Percentiles rank a stretch among this genome's conserved stretches.
Conservation (phyloP, 1,284 basidiomycete species). For the Vanrija humicola region DNA sequence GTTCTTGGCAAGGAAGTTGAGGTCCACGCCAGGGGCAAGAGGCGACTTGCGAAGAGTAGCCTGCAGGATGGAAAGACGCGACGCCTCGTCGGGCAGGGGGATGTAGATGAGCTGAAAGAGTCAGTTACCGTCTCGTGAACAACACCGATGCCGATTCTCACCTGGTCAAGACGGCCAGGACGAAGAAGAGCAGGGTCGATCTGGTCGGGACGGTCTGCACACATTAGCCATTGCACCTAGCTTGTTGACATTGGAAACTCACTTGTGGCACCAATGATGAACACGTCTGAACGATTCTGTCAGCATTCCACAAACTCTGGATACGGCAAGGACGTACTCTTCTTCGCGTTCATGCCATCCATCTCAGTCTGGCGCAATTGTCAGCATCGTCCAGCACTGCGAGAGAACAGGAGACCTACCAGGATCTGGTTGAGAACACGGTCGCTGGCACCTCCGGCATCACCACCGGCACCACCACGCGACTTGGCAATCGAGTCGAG, state of each 20-base stretch:
- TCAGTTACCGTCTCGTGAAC: background rate
- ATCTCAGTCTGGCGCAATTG: constrained; percentile 70
- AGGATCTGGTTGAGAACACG: constrained; percentile 96
- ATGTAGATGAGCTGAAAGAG: constrained; percentile 78
- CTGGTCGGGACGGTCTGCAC: constrained; percentile 86
- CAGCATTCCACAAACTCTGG: background rate
- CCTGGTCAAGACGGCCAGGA: constrained; percentile 67
- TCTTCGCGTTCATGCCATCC: constrained; percentile 99
- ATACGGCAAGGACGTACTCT: constrained; percentile 54
- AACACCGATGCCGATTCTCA: constrained; percentile 41
- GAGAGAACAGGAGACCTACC: constrained; percentile 18
- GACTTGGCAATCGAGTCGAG: constrained; percentile 97
- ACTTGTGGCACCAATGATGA: constrained; percentile 95
- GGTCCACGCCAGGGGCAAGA: constrained; percentile 77
- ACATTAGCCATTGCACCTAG: constrained; percentile 3
- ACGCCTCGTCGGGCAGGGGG: constrained; percentile 86
- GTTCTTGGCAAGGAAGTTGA: constrained; percentile 82
- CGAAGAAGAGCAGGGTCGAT: constrained; percentile 72
- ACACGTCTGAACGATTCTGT: constrained; percentile 58
- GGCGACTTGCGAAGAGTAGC: constrained; percentile 93
- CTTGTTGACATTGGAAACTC: constrained; percentile 4
- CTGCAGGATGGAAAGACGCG: constrained; percentile 84
- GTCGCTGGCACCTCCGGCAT: constrained; percentile 92
- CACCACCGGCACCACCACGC: constrained; percentile 70
- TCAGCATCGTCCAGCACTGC: background rate